Evolutionary conservation across 2,329 filamentous ascomycete species (phyloP).

Genomic region (Aspergillus udagawae): DNA sequence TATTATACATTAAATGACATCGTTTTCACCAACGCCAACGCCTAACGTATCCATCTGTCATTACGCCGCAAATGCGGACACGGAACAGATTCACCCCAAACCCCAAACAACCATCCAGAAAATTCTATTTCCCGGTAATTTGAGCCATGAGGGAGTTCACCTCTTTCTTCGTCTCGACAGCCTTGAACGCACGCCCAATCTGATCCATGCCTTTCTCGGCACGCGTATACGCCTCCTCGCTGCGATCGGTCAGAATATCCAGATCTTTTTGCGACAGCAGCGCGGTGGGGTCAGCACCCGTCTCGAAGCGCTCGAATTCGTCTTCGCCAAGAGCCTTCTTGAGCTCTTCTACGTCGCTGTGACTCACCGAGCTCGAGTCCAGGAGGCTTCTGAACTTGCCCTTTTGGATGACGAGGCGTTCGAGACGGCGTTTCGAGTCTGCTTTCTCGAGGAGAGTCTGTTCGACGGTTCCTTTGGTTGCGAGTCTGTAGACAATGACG

Average conservation of each 20-base stretch:
- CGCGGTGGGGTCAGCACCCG: conserved; percentile 52
- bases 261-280: conserved; percentile 74
- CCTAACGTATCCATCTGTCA: neutral
- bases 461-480: conserved; percentile 89
- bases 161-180: conserved; percentile 72
- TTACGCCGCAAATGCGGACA: neutral
- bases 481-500: conserved; percentile 89
- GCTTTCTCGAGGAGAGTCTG: conserved; percentile 81
- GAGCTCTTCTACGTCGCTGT: conserved; percentile 57
- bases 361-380: conserved; percentile 48
- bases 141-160: conserved; percentile 31
- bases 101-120: neutral
- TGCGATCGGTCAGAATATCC: conserved; percentile 72
- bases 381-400: conserved; percentile 71
- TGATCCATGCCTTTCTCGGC: conserved; percentile 74
- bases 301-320: conserved; percentile 64
- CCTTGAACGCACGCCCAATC: conserved; percentile 56
- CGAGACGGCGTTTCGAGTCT: conserved; percentile 84
- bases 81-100: neutral
- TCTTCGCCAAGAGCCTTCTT: conserved; percentile 64
- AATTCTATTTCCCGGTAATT: conserved; percentile 16
- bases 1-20: conserved; percentile 8
- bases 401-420: conserved; percentile 94
- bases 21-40: neutral
- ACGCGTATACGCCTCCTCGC: conserved; percentile 61